Conservation (phyloP, 768 basidiomycete genomes). For the Coprinopsis sp. region DNA sequence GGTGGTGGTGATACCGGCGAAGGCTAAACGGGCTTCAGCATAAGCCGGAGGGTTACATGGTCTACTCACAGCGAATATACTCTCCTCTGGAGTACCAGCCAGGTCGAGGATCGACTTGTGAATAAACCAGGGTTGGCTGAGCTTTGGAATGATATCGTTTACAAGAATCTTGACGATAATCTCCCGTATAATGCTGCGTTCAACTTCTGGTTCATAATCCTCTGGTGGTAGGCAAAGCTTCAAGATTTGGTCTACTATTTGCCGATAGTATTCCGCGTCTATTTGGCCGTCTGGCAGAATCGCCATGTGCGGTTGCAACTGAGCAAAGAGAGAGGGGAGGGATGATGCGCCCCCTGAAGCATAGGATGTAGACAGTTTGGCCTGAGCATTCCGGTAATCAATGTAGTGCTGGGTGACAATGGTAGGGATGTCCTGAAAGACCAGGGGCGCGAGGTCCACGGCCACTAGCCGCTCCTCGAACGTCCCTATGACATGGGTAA, state of each 20-base stretch:
- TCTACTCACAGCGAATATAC: conserved; percentile 25
- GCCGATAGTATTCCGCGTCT: conserved; percentile 75
- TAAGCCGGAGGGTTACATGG: conserved; percentile 3
- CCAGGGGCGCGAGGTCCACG: conserved; percentile 54
- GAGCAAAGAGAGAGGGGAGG: conserved; percentile 69
- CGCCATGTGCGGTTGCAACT: conserved; percentile 82
- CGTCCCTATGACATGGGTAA: conserved; percentile 51
- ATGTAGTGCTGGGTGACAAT: conserved; percentile 71
- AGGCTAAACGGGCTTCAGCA: conserved; percentile 13
- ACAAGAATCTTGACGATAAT: conserved; percentile 75
- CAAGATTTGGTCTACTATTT: conserved; percentile 73
- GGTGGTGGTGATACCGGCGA: conserved; percentile 22
- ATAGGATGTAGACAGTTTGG: conserved; percentile 65
- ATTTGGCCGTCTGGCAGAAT: conserved; percentile 59
- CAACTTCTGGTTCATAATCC: conserved; percentile 73
- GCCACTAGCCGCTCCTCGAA: conserved; percentile 55
- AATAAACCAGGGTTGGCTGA: conserved; percentile 90
- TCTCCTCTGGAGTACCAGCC: conserved; percentile 43
- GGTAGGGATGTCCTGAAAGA: conserved; percentile 58
- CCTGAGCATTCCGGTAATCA: conserved; percentile 68
- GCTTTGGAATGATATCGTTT: conserved; percentile 57
- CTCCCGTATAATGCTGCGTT: conserved; percentile 83
- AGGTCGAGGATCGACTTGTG: conserved; percentile 64
- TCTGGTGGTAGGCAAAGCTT: conserved; percentile 67
- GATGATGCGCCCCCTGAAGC: conserved; percentile 61